Percentiles rank a stretch among this genome's conserved stretches.
phyloP scores from a whole-genome alignment of 352 stramenopile species.

The Phytophthora meadii region DNA sequence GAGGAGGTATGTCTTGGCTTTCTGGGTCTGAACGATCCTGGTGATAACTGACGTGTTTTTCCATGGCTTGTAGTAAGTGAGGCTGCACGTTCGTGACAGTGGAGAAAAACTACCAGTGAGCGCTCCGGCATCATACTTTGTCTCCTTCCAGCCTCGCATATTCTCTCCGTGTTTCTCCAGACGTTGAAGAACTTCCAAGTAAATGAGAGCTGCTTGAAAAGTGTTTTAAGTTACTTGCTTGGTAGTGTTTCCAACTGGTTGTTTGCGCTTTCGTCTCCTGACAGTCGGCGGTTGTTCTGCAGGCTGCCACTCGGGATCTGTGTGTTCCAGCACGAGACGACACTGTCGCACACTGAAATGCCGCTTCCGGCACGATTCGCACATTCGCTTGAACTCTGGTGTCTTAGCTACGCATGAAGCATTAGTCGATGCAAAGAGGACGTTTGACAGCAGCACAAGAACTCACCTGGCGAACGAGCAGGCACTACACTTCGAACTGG shows the following conservation, averaged over 20 bases:
- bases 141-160: slow-evolving; percentile 25
- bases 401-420: slow-evolving; percentile 16
- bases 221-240: slow-evolving; percentile 37
- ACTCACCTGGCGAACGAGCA: slow-evolving; percentile 34
- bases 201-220: slow-evolving; percentile 34
- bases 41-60: slow-evolving; percentile 12
- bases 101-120: slow-evolving; percentile 21
- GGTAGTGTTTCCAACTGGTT: slow-evolving; percentile 19
- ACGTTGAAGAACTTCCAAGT: slow-evolving; percentile 29
- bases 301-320: slow-evolving; percentile 70
- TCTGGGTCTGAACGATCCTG: not conserved
- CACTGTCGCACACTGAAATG: slow-evolving; percentile 75
- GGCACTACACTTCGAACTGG: slow-evolving; percentile 28
- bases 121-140: slow-evolving; percentile 13
- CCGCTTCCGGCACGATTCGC: slow-evolving; percentile 69
- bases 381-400: slow-evolving; percentile 67
- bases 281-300: slow-evolving; percentile 29
- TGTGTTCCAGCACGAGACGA: slow-evolving; percentile 72
- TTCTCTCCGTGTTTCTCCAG: slow-evolving; percentile 20
- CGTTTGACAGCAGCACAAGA: not conserved
- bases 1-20: slow-evolving; percentile 60
- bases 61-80: slow-evolving; percentile 26
- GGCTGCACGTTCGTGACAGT: slow-evolving; percentile 4
- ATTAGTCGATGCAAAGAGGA: slow-evolving; percentile 2
- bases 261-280: slow-evolving; percentile 34